Evolutionary conservation across 208 protist genomes (phyloP).

Genomic region (Leishmania tarentolae): DNA sequence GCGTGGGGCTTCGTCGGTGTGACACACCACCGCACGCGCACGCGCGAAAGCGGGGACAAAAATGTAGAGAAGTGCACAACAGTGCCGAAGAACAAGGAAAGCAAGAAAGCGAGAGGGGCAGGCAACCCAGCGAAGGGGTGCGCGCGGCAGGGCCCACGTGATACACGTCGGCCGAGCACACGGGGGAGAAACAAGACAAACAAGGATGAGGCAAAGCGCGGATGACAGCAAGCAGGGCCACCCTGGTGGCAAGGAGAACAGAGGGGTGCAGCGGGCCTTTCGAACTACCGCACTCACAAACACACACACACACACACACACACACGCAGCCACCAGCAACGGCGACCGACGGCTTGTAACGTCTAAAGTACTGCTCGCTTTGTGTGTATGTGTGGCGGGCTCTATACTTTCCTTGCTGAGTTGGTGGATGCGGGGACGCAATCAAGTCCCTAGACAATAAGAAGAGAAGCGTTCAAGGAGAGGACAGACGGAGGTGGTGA

Average conservation of each 20-base stretch:
- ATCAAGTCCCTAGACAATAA: not conserved
- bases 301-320: too few relatives aligned
- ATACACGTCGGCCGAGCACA: not conserved
- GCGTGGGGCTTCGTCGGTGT: not conserved
- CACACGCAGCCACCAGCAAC: not conserved
- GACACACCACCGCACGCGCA: not conserved
- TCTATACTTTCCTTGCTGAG: not conserved
- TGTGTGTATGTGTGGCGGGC: not conserved
- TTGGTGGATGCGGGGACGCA: not conserved
- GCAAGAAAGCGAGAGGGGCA: not conserved
- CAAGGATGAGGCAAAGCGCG: not conserved
- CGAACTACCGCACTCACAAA: not conserved
- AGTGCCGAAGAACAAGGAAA: not conserved
- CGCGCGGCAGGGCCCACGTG: not conserved
- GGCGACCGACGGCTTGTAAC: not conserved
- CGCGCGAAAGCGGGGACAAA: too few relatives aligned
- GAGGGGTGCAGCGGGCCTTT: not conserved
- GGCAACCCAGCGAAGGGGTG: not conserved
- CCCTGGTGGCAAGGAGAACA: not conserved
- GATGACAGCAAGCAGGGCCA: not conserved
- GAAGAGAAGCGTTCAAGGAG: not conserved
- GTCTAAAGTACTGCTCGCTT: not conserved
- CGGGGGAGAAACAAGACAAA: too few relatives aligned
- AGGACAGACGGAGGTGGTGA: not conserved
- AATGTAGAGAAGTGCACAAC: not conserved